Evolutionary conservation across 148 eudicot species (phyloP), one percentile per base, ranked within the genome.

Genomic region (Limonium bicolor): DNA sequence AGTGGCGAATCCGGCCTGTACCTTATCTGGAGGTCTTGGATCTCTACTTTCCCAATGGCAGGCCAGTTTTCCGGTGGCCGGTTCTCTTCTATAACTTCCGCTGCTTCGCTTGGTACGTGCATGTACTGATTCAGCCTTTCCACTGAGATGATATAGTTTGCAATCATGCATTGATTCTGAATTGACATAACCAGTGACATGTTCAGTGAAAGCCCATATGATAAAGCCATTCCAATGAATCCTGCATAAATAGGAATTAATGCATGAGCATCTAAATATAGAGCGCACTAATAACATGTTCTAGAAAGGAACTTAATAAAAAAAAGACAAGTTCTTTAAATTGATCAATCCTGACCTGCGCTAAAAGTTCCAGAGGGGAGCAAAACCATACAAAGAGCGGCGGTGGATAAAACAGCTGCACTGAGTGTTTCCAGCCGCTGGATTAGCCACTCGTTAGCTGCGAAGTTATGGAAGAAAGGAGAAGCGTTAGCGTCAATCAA

Each of bases 381-480:
- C 73, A 76, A 62, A 69, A 82, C 88, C 79, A 87, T 82, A 76
- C 78, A 87, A 45, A 82, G 64, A 0, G 88, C 80, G 22, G 96
- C 76, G 13, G 87, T 65, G 26, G 88, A 60, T 14, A 87, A 82
- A 66, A 87, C 82, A 30, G 65, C 16, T 11, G 96, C 94, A 63
- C 78, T 48, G 16, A 87, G 77, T 5, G 54, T 71, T 63, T 87
- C 96, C 8, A 87, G 68, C 59, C 94, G 63, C 63, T 66, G 80
- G 67, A 87, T 78, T 49, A 87, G 48, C 96, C 96, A 87, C 61
- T 82, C 88, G 41, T 65, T 82, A 27, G 96, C 88, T 46, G 90
- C 68, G 59, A 74, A 87, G 59, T 60, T 78, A 64, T 78, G 76
- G 69, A 82, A 82, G 55, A 50, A 79, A 19, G 96, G 86, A 40